A percentile compares a stretch with the other conserved stretches of the same genome.
Conservation (phyloP, 257 asterid genomes). For the Echites panduratus region DNA sequence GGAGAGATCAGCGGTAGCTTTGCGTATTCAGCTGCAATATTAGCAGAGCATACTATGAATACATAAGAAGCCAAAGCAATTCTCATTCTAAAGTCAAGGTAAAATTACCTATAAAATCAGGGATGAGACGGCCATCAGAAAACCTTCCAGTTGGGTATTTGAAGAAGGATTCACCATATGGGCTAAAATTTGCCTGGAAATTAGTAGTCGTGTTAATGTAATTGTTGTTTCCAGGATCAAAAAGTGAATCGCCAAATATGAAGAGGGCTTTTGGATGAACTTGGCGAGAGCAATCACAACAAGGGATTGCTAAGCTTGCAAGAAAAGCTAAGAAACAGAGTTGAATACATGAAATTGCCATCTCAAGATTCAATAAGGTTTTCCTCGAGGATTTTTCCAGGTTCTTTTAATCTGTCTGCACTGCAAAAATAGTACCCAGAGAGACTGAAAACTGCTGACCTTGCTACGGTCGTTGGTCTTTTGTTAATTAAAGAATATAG, state of each 20-base stretch:
- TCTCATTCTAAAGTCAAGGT: too few relatives aligned
- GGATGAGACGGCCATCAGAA: constrained; percentile 59
- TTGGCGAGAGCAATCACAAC: not conserved
- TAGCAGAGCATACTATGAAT: not conserved
- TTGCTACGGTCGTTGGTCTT: too few relatives aligned
- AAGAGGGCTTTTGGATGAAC: constrained; percentile 21
- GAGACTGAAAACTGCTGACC: too few relatives aligned
- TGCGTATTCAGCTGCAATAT: constrained; percentile 49
- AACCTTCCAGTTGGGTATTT: constrained; percentile 58
- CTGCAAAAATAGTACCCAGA: too few relatives aligned
- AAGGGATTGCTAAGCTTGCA: not conserved
- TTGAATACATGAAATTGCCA: not conserved
- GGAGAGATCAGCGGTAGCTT: constrained; percentile 39
- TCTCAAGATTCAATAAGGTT: not conserved
- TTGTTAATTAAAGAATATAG: too few relatives aligned
- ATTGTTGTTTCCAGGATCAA: constrained; percentile 67
- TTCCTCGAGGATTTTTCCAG: not conserved
- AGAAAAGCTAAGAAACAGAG: not conserved
- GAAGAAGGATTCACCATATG: constrained; percentile 54
- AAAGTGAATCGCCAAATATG: constrained; percentile 56
- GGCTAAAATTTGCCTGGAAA: constrained; percentile 57
- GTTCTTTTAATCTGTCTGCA: not conserved
- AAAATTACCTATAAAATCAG: constrained; percentile 55
- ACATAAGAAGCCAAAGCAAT: not conserved
- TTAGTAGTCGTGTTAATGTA: constrained; percentile 54